A percentile compares a stretch with the other conserved stretches of the same genome.
phyloP scores from a whole-genome alignment of 345 rosid species.

The Ceriops zippeliana region DNA sequence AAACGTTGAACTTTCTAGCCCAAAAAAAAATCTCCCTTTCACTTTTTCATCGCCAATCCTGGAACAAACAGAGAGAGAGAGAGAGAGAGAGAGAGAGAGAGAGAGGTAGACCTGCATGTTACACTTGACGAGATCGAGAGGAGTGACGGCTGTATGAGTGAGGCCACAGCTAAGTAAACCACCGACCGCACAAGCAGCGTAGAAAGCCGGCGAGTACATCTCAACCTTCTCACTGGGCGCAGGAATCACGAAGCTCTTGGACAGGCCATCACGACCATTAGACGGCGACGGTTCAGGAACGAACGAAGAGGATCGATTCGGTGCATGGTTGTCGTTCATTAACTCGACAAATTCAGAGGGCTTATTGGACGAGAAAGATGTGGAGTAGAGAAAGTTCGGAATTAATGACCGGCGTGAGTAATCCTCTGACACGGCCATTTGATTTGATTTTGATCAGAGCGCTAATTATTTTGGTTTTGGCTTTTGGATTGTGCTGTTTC shows the following conservation, averaged over 20 bases:
- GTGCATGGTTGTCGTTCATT: conserved; percentile 16
- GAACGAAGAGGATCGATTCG: conserved; percentile 13
- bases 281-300: conserved; percentile 1
- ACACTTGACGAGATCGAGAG: conserved; percentile 94
- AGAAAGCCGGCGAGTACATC: conserved; percentile 77
- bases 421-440: conserved; percentile 43
- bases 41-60: no score
- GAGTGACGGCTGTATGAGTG: conserved; percentile 86
- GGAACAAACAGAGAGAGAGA: no score
- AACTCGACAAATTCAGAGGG: conserved; percentile 27
- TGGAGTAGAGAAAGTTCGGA: conserved; percentile 71
- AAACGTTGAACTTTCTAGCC: neutral
- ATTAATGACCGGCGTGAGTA: conserved; percentile 46
- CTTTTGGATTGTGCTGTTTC: neutral
- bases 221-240: conserved; percentile 70
- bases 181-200: conserved; percentile 72
- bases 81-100: neutral
- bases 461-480: no score
- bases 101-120: conserved; percentile 78
- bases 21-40: no score
- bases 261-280: conserved; percentile 1
- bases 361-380: conserved; percentile 21
- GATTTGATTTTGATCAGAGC: neutral
- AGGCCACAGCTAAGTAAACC: conserved; percentile 75
- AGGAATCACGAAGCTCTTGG: conserved; percentile 36